phyloP scores from a whole-genome alignment of 305 asterid species.

The Fraxinus baroniana region DNA sequence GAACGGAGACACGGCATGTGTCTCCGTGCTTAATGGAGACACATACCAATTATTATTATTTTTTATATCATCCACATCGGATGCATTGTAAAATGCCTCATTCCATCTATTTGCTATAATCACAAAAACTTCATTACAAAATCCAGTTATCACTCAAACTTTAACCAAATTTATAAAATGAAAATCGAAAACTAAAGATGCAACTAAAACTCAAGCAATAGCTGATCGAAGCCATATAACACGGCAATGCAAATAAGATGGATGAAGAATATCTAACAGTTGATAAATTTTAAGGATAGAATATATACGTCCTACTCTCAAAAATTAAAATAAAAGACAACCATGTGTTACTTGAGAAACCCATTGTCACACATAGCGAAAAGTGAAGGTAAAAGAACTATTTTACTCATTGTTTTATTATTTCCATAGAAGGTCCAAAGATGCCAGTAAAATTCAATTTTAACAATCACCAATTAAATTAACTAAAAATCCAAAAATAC shows the following conservation, averaged over 20 bases:
- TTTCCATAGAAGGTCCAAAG: too few relatives aligned
- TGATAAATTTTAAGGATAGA: neutral
- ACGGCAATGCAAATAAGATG: neutral
- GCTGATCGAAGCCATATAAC: neutral
- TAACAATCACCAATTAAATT: too few relatives aligned
- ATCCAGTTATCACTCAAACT: conserved; percentile 16
- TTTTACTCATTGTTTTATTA: neutral
- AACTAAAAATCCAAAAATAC: too few relatives aligned
- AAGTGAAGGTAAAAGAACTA: neutral
- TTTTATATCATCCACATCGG: conserved; percentile 39
- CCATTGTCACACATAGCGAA: neutral
- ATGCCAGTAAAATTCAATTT: too few relatives aligned
- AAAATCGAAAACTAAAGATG: neutral
- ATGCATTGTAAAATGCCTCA: conserved; percentile 91
- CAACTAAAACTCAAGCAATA: neutral
- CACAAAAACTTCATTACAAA: conserved; percentile 20
- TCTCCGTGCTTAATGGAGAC: too few relatives aligned
- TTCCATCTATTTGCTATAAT: conserved; percentile 74
- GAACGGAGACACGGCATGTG: too few relatives aligned
- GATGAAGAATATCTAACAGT: neutral
- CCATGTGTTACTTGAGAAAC: neutral
- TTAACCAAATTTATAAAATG: neutral
- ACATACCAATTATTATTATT: too few relatives aligned
- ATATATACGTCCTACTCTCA: neutral
- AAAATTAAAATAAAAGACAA: too few relatives aligned